phyloP scores from a whole-genome alignment of 495 filamentous ascomycete species.

The Aspergillus conjunctus region DNA sequence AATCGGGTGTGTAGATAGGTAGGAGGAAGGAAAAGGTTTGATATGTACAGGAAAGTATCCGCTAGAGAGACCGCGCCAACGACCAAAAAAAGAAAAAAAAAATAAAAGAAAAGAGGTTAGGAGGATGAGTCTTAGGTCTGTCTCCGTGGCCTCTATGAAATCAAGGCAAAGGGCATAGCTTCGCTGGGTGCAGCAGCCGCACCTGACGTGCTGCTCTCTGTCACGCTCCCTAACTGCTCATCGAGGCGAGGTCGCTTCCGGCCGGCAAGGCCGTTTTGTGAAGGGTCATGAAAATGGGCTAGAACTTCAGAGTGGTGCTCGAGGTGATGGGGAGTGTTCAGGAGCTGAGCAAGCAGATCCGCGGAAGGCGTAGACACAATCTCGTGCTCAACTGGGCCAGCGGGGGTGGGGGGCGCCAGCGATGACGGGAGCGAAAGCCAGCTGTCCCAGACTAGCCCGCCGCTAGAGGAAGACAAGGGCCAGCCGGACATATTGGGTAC shows the following conservation, averaged over 20 bases:
- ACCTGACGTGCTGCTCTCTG: neutral
- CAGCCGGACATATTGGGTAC: neutral
- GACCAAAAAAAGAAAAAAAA: neutral
- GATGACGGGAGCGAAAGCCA: slow-evolving; percentile 1
- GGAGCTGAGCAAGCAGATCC: neutral
- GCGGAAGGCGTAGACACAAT: neutral
- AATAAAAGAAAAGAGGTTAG: neutral
- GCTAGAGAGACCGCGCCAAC: neutral
- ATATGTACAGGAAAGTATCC: neutral
- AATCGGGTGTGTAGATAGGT: neutral
- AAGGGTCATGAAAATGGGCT: neutral
- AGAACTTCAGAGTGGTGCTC: neutral
- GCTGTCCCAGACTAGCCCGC: slow-evolving; percentile 8
- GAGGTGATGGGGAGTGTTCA: neutral
- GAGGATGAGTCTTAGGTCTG: neutral
- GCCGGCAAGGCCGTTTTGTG: neutral
- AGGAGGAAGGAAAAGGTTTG: neutral
- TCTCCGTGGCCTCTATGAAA: neutral
- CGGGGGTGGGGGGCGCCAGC: neutral
- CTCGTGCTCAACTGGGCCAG: neutral
- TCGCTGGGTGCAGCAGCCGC: neutral
- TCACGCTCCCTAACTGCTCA: neutral
- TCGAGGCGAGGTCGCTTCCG: neutral
- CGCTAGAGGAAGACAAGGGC: neutral
- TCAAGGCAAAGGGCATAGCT: neutral